Evolutionary conservation across 2,329 filamentous ascomycete species (phyloP).

Genomic region (Penicillium polonicum): DNA sequence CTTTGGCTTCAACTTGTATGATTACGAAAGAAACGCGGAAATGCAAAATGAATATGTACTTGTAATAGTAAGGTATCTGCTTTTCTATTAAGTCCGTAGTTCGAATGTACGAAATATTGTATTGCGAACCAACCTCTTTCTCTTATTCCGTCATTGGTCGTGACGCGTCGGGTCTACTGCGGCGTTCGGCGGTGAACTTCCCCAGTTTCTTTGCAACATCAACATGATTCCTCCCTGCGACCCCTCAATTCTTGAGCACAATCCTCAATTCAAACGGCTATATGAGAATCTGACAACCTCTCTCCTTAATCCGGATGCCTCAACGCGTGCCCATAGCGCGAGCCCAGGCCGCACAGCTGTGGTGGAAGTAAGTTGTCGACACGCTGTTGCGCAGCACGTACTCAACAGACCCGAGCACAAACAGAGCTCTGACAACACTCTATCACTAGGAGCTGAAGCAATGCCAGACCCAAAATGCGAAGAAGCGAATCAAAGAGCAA

Average conservation of each 20-base stretch:
- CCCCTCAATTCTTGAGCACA: slow-evolving; percentile 39
- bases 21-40: slow-evolving; percentile 42
- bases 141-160: background rate
- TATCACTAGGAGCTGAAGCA: slow-evolving; percentile 35
- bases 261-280: slow-evolving; percentile 45
- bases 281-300: slow-evolving; percentile 41
- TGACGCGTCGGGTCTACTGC: background rate
- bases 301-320: slow-evolving; percentile 43
- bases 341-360: slow-evolving; percentile 32
- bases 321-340: slow-evolving; percentile 34
- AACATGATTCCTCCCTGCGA: slow-evolving; percentile 47
- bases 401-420: background rate
- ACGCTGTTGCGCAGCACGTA: background rate
- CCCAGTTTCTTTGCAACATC: slow-evolving; percentile 12
- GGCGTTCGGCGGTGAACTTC: slow-evolving; percentile 25
- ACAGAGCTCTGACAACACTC: background rate
- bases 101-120: background rate
- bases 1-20: slow-evolving; percentile 33
- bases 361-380: slow-evolving; percentile 32
- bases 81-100: background rate
- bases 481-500: slow-evolving; percentile 35
- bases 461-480: slow-evolving; percentile 34
- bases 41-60: slow-evolving; percentile 30
- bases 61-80: slow-evolving; percentile 10
- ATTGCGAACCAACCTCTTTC: background rate